phyloP scores from a whole-genome alignment of 768 basidiomycete species.

The Pisolithus sp. region DNA sequence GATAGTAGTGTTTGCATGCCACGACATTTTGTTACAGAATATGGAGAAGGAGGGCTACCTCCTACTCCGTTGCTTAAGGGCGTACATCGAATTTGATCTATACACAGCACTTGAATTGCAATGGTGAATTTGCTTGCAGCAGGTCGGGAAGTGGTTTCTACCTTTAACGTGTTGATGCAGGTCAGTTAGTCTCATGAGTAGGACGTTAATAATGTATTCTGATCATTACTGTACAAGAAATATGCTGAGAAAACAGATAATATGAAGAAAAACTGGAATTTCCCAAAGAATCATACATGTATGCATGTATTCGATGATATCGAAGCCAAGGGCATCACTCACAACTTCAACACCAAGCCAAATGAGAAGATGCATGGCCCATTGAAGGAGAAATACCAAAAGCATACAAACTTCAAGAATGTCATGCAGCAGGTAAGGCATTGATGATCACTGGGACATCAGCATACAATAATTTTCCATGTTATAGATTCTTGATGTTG shows the following conservation, averaged over 20 bases:
- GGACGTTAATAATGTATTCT: too few relatives aligned
- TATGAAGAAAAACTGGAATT: background rate
- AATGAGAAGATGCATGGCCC: background rate
- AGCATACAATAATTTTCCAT: background rate
- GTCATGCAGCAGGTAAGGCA: slow-evolving; percentile 26
- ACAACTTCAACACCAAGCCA: slow-evolving; percentile 4
- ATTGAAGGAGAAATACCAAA: slow-evolving; percentile 11
- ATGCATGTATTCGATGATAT: too few relatives aligned
- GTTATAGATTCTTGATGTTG: slow-evolving; percentile 1
- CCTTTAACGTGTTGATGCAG: slow-evolving; percentile 19
- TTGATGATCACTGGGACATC: slow-evolving; percentile 1
- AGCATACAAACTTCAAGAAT: slow-evolving; percentile 30
- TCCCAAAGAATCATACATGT: background rate
- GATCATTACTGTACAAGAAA: too few relatives aligned
- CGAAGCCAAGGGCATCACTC: background rate
- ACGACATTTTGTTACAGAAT: slow-evolving; percentile 15
- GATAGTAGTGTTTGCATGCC: slow-evolving; percentile 25
- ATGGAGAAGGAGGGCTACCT: slow-evolving; percentile 13
- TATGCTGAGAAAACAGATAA: too few relatives aligned
- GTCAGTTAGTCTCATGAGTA: slow-evolving; percentile 1
- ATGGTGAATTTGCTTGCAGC: slow-evolving; percentile 19
- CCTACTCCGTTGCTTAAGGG: slow-evolving; percentile 23
- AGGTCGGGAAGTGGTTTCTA: slow-evolving; percentile 12
- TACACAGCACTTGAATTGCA: slow-evolving; percentile 26
- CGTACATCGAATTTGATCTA: slow-evolving; percentile 27